Evolutionary conservation across 805 yeast species (phyloP), one percentile per base, ranked within the genome.

Genomic region (Candida nitratophila): DNA sequence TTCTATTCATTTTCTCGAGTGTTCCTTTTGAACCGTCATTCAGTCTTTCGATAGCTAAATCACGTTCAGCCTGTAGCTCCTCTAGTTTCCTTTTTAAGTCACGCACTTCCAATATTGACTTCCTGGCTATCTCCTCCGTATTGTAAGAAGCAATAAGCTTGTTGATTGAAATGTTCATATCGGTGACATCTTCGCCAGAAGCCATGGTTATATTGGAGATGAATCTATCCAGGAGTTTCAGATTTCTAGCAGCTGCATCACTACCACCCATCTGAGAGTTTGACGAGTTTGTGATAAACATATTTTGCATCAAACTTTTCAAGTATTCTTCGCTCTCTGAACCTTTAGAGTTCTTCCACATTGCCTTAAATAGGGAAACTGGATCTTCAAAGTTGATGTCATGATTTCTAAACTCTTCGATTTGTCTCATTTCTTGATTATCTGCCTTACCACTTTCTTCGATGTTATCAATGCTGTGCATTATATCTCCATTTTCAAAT

Each of bases 91-190:
- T 65, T 46, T 65, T 64, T 31, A 65, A 69, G 20, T 60, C 67
- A 40, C 63, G 68, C n/a, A 65, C 63, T 47, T 71, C 75, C 60
- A 46, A 63, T 51, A 50, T 69, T 57, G 96, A 95, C 47, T 84
- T 73, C 42, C 80, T 71, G 12, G 95, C 95, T 64, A 83, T 81
- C 43, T 87, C 95, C 59, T 91, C 96, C 0, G 96, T 86, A 51
- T 81, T 81, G 56, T 90, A 70, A 24, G 85, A 74, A 37, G 87
- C 81, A 46, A 79, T 70, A 39, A 91, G 67, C 44, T 79, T 70
- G 54, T 86, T 88, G 31, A 90, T 80, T 1, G 95, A 86, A 40
- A 85, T 77, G 43, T 83, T 86, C 50, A 87, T 71, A 15, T 86
- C 79, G n/a, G 81, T 70, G 40, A 81, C 84, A 42, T 76, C 75